Conservation (phyloP, 768 basidiomycete species). For the Pisolithus microcarpus region DNA sequence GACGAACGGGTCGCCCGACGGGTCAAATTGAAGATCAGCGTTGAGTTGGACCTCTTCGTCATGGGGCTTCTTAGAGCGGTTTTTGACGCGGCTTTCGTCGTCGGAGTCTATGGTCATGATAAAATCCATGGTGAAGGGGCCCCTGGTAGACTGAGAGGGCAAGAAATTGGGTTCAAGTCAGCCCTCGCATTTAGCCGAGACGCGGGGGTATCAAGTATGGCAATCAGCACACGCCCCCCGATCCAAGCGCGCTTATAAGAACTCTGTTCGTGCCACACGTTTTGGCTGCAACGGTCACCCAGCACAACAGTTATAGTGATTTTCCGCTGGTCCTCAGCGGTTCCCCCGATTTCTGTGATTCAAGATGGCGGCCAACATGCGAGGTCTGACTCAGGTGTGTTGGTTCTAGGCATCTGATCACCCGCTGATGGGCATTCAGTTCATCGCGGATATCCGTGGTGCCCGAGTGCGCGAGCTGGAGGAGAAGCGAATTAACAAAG, state of each 20-base stretch:
- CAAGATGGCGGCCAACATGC: slow-evolving; percentile 83
- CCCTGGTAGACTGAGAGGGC: too few relatives aligned
- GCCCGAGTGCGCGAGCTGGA: slow-evolving; percentile 94
- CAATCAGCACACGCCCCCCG: too few relatives aligned
- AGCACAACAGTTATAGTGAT: not conserved
- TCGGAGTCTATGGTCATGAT: slow-evolving; percentile 84
- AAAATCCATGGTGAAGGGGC: slow-evolving; percentile 43
- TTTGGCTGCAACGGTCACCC: not conserved
- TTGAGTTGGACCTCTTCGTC: slow-evolving; percentile 57
- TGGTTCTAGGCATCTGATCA: not conserved
- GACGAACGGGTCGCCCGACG: slow-evolving; percentile 55
- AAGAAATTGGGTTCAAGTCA: too few relatives aligned
- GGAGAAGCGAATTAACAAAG: slow-evolving; percentile 98
- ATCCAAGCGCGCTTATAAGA: too few relatives aligned
- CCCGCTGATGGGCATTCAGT: slow-evolving; percentile 39
- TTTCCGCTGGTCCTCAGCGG: not conserved
- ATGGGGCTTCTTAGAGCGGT: slow-evolving; percentile 14
- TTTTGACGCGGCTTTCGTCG: slow-evolving; percentile 41
- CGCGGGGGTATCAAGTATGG: too few relatives aligned
- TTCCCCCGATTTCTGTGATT: not conserved
- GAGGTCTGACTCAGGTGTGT: slow-evolving; percentile 84
- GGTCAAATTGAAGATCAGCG: slow-evolving; percentile 78
- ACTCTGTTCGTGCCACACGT: too few relatives aligned
- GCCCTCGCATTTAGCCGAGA: too few relatives aligned
- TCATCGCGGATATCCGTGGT: slow-evolving; percentile 98